A percentile compares a stretch with the other conserved stretches of the same genome.
Conservation (phyloP, 768 basidiomycete genomes). For the Leccinum rimulosum region DNA sequence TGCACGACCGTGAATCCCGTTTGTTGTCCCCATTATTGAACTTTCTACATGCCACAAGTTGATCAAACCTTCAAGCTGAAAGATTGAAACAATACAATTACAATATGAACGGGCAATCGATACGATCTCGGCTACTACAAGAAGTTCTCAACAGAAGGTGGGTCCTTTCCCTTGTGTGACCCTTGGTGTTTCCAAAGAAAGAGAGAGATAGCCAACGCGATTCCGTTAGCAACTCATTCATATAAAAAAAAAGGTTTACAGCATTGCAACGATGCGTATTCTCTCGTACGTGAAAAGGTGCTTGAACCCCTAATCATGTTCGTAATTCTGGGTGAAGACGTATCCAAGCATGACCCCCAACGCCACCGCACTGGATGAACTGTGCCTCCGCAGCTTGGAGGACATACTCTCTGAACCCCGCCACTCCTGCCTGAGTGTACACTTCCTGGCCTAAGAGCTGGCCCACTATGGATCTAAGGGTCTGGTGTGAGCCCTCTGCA, state of each 20-base stretch:
- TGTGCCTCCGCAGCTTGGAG: slow-evolving; percentile 37
- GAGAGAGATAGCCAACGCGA: background rate
- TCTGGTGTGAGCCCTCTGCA: slow-evolving; percentile 30
- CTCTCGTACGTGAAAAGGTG: slow-evolving; percentile 5
- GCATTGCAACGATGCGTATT: slow-evolving; percentile 5
- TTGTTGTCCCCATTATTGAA: background rate
- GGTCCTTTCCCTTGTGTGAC: background rate
- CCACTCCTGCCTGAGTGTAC: slow-evolving; percentile 40
- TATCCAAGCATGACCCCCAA: slow-evolving; percentile 37
- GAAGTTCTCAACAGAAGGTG: background rate
- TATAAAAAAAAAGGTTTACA: slow-evolving; percentile 10
- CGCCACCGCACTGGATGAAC: slow-evolving; percentile 42
- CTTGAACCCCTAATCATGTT: slow-evolving; percentile 7
- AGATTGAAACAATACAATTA: background rate
- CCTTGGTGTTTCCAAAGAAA: background rate
- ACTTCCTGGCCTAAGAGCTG: slow-evolving; percentile 29
- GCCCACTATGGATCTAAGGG: slow-evolving; percentile 40
- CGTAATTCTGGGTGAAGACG: slow-evolving; percentile 25
- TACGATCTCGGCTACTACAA: background rate
- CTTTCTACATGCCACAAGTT: background rate
- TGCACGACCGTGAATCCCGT: background rate
- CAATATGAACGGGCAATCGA: background rate
- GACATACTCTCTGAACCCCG: slow-evolving; percentile 42
- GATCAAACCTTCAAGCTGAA: background rate
- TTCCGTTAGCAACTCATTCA: slow-evolving; percentile 14